A percentile compares a stretch with the other conserved stretches of the same genome.
Evolutionary conservation across 331 rosid species (phyloP).

Genomic region (Rosa hybrid): DNA sequence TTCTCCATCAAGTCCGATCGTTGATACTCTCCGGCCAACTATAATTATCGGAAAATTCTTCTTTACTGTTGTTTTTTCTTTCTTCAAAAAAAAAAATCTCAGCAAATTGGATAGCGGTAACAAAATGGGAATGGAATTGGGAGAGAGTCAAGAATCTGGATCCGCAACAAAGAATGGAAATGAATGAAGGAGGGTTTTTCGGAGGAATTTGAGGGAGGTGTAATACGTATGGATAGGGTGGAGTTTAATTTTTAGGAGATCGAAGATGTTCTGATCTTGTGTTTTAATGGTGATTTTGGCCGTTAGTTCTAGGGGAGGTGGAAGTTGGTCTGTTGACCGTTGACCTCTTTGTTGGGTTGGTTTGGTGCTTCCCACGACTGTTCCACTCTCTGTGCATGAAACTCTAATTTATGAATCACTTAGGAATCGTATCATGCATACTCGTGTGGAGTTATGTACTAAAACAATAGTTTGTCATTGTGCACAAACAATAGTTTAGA

Average conservation of each 20-base stretch:
- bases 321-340: conserved; percentile 13
- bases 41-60: background rate
- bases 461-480: background rate
- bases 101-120: background rate
- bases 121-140: conserved; percentile 1
- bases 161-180: background rate
- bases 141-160: background rate
- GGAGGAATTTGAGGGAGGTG: conserved; percentile 7
- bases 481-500: background rate
- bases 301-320: conserved; percentile 20
- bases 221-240: conserved; percentile 8
- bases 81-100: background rate
- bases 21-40: background rate
- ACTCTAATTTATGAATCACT: background rate
- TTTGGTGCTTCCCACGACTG: conserved; percentile 36
- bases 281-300: conserved; percentile 5
- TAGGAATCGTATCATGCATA: conserved; percentile 13
- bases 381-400: conserved; percentile 7
- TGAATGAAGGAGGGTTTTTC: conserved; percentile 14
- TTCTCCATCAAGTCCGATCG: conserved; percentile 23
- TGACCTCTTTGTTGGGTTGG: conserved; percentile 25
- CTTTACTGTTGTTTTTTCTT: background rate
- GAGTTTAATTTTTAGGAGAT: conserved; percentile 2
- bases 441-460: background rate
- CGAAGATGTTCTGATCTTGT: background rate